phyloP scores from a whole-genome alignment of 306 rosid species.

The Malus sieversii region DNA sequence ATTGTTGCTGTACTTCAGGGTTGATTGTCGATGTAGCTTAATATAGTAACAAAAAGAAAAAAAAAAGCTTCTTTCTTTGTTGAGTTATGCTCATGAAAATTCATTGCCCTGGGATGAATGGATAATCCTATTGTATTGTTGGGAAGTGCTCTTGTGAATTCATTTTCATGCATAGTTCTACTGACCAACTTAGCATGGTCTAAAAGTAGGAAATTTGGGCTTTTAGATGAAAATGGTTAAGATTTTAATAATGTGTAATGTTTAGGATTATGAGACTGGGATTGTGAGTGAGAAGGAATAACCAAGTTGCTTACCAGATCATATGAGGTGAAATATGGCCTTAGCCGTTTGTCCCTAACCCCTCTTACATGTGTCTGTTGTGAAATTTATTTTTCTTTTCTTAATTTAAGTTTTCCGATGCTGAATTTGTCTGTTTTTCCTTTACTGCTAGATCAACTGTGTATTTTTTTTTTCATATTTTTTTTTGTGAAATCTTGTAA shows the following conservation, averaged over 20 bases:
- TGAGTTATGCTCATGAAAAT: neutral
- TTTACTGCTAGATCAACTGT: neutral
- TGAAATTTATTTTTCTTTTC: neutral
- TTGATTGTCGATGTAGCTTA: neutral
- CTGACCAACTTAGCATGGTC: neutral
- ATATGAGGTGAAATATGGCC: neutral
- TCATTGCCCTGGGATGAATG: neutral
- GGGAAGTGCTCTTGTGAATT: neutral
- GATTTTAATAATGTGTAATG: neutral
- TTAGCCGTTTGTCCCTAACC: neutral
- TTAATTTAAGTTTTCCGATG: neutral
- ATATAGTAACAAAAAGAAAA: neutral
- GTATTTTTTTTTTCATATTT: neutral
- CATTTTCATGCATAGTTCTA: neutral
- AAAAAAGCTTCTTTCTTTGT: neutral
- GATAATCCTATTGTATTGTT: neutral
- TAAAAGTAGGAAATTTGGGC: no score
- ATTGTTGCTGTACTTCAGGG: neutral
- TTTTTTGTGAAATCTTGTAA: neutral
- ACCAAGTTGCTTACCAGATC: neutral
- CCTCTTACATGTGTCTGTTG: neutral
- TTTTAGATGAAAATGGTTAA: neutral
- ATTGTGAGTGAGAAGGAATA: neutral
- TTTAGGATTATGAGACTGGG: neutral
- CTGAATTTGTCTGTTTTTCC: neutral